Base-by-base conservation (phyloP, 352 stramenopile species). In the Globisporangium carolinianum region DNA sequence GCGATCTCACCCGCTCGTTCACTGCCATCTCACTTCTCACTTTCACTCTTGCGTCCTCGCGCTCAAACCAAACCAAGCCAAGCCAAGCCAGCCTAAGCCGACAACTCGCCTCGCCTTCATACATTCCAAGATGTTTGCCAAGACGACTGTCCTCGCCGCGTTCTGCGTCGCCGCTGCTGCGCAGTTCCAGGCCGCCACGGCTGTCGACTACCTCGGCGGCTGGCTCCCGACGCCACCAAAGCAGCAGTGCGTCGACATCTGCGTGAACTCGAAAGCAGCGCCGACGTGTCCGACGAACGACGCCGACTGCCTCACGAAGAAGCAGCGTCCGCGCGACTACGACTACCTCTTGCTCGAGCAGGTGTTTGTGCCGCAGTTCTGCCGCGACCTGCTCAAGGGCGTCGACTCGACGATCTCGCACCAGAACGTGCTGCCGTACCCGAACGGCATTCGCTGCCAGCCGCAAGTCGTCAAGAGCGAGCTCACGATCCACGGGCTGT, bases 331-430 rank as follows among this genome's bases (percentile, higher is more conserved):
- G 8, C 75, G 77, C 51, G 80, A 89, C 72, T 90, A 83, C 56
- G 83, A 90, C 69, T 90, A 85, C 67, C 58, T 92, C 43, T 53
- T 89, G 50, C 66, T 92, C 14, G 80, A 92, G 65, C 76, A 92
- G 68, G 66, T 92, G 55, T 92, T 78, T 58, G 69, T 86, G 58
- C 82, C 82, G 66, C 82, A 92, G 66, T 92, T 87, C 65, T 92
- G 82, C 63, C 82, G 82, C 36, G 79, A 92, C 62, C 59, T 92
- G 47, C 74, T 90, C 48, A 65, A 77, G 7, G 82, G 82, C 51
- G 68, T 85, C 18, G 82, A 92, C 69, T 79, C 68, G 61, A 92
- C 82, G 42, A 77, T 90, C 68, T 87, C 79, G 57, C 82, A 92
- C 66, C 79, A 86, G 68, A 89, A 89, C 60, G 78, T 92, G n/a